Conservation (phyloP, 768 basidiomycete species). For the Lactifluus piperatus region DNA sequence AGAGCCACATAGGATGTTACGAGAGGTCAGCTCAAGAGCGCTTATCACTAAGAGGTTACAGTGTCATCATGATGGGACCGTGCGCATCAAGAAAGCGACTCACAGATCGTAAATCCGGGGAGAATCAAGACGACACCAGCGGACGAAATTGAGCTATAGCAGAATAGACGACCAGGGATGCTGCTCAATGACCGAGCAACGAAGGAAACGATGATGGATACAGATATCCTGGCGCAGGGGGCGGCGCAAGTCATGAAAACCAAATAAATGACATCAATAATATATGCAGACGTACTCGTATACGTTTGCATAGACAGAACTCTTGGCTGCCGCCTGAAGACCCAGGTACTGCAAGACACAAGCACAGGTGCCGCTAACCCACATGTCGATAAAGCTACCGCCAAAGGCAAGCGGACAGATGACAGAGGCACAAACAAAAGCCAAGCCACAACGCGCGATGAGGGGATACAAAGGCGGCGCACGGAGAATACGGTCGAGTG, state of each 20-base stretch:
- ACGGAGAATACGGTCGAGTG: slow-evolving; percentile 54
- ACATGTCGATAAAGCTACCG: slow-evolving; percentile 75
- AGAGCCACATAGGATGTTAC: slow-evolving; percentile 72
- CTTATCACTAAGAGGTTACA: slow-evolving; percentile 46
- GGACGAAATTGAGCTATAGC: slow-evolving; percentile 85
- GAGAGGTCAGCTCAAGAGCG: slow-evolving; percentile 72
- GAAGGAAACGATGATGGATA: slow-evolving; percentile 78
- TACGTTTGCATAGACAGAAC: slow-evolving; percentile 87
- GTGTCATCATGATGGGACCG: not conserved
- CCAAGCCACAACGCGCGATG: slow-evolving; percentile 57
- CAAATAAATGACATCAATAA: not conserved
- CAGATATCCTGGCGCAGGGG: slow-evolving; percentile 59
- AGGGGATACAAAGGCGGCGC: slow-evolving; percentile 62
- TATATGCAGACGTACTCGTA: slow-evolving; percentile 71
- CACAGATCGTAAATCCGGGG: slow-evolving; percentile 77
- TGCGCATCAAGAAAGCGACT: slow-evolving; percentile 26
- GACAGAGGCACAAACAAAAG: slow-evolving; percentile 69
- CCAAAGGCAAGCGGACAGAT: slow-evolving; percentile 81
- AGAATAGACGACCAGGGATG: slow-evolving; percentile 67
- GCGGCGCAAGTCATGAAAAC: not conserved
- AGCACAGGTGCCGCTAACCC: slow-evolving; percentile 64
- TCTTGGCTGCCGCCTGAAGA: slow-evolving; percentile 74
- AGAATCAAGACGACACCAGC: slow-evolving; percentile 87
- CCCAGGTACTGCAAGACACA: slow-evolving; percentile 71
- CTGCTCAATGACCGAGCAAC: slow-evolving; percentile 70